Base-by-base conservation (phyloP, 495 filamentous ascomycete species). In the Xeromyces bisporus region DNA sequence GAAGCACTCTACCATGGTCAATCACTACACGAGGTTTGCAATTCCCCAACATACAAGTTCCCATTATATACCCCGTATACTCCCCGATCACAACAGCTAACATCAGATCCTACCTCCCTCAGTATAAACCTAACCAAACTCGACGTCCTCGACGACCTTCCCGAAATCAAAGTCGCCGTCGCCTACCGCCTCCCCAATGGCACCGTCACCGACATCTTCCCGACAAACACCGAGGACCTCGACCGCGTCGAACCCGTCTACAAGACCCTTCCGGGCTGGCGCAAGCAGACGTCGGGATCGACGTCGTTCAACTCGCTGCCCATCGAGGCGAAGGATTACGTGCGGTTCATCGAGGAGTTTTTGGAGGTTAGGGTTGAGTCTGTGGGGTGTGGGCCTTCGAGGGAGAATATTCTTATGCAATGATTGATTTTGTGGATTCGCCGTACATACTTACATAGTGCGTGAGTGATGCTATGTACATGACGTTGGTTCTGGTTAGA, bases 81-180 rank as follows among this genome's bases (percentile, higher is more conserved):
- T n/a, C n/a, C n/a, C n/a, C n/a, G n/a, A n/a, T n/a, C n/a, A n/a
- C n/a, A n/a, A n/a, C n/a, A n/a, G n/a, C n/a, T n/a, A n/a, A n/a
- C n/a, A n/a, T 21, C 9, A 21, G 20, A 4, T 21, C 9, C 20
- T 21, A 21, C 9, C 5, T 5, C 9, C 20, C 20, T 21, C 20
- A 21, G 20, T 21, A 55, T 91, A 28, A 92, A 93, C 64, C 56
- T 93, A 23, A 93, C 84, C 37, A 93, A 86, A 50, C 75, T 91
- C 34, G 82, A 91, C 49, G 65, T 93, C 12, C 69, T 94, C 7
- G 85, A 93, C 48, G 73, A 70, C 26, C 83, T 93, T 50, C 61
- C 73, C 17, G 73, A 77, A 46, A 73, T 94, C 58, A 73, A 81
- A 60, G 69, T 92, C 25, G 83, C 72, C 4, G 65, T 75, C 11